These are phyloP conservation scores for Echium plantagineum DNA, from an alignment of 257 asterid genomes.

Conservation along the genomic window DNA sequence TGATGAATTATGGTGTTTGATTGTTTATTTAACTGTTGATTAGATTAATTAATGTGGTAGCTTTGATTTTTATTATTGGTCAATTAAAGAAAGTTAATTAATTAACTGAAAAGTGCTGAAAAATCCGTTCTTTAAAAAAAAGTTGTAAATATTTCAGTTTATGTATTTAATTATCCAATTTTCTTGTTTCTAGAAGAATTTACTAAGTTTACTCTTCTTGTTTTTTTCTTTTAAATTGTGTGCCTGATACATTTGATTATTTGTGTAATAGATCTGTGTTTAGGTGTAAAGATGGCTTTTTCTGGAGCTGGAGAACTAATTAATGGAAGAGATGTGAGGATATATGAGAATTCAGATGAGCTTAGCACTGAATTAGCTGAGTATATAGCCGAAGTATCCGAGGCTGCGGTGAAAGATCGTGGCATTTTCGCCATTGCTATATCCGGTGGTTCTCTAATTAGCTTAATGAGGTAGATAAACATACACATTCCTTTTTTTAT, in stretches of 20 bases:
- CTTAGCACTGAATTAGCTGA: conserved; percentile 74
- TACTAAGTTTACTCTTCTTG: conserved; percentile 5
- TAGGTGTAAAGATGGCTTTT: conserved; percentile 56
- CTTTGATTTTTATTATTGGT: not conserved
- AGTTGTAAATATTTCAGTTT: no score
- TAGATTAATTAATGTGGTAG: not conserved
- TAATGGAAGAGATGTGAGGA: conserved; percentile 57
- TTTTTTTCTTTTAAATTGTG: conserved; percentile 1
- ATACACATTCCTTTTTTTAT: no score
- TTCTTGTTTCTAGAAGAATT: no score
- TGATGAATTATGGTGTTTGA: not conserved
- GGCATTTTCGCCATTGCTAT: conserved; percentile 79
- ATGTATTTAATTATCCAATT: no score
- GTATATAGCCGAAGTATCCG: conserved; percentile 74
- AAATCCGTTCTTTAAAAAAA: no score
- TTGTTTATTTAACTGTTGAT: not conserved
- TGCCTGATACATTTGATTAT: no score
- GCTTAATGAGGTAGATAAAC: conserved; percentile 52
- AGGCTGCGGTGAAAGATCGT: conserved; percentile 70
- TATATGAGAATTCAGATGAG: conserved; percentile 56
- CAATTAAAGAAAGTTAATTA: no score
- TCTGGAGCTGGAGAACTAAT: conserved; percentile 22
- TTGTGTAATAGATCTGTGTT: conserved; percentile 17
- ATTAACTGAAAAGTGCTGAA: no score
- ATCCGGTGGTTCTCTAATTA: conserved; percentile 85